These are phyloP conservation scores for Metschnikowia lunata DNA, from an alignment of 805 yeast genomes.

Conservation along the genomic window DNA sequence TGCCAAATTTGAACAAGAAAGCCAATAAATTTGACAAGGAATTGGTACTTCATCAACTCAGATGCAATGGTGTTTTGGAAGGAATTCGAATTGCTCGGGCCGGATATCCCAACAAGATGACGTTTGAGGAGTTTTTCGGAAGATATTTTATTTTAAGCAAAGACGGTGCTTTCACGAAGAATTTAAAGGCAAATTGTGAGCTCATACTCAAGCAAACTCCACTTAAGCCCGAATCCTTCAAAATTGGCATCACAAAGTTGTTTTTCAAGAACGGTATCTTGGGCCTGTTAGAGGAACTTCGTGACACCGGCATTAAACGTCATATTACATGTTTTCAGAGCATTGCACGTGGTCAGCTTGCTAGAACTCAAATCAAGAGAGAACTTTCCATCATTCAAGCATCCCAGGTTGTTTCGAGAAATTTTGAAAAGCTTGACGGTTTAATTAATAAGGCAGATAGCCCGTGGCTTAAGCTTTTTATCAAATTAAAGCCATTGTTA, in stretches of 20 bases:
- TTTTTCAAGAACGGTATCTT: conserved; percentile 75
- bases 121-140: conserved; percentile 71
- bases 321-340: conserved; percentile 63
- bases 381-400: conserved; percentile 64
- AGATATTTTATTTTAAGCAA: conserved; percentile 68
- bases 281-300: conserved; percentile 70
- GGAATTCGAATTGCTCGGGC: conserved; percentile 96
- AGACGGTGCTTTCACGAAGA: conserved; percentile 39
- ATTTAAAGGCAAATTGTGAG: conserved; percentile 65
- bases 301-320: conserved; percentile 58
- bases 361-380: conserved; percentile 45
- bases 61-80: conserved; percentile 97
- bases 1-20: conserved; percentile 77
- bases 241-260: conserved; percentile 67
- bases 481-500: conserved; percentile 70
- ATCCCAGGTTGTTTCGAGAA: conserved; percentile 59
- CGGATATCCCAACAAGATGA: conserved; percentile 91
- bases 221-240: conserved; percentile 56
- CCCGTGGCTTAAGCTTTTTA: conserved; percentile 70
- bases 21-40: conserved; percentile 69
- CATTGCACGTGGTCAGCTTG: conserved; percentile 55
- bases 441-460: conserved; percentile 30
- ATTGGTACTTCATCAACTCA: conserved; percentile 79
- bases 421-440: conserved; percentile 54
- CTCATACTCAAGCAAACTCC: conserved; percentile 58